Evolutionary conservation across 2,329 filamentous ascomycete species (phyloP).

Genomic region (Aspergillus ustus): DNA sequence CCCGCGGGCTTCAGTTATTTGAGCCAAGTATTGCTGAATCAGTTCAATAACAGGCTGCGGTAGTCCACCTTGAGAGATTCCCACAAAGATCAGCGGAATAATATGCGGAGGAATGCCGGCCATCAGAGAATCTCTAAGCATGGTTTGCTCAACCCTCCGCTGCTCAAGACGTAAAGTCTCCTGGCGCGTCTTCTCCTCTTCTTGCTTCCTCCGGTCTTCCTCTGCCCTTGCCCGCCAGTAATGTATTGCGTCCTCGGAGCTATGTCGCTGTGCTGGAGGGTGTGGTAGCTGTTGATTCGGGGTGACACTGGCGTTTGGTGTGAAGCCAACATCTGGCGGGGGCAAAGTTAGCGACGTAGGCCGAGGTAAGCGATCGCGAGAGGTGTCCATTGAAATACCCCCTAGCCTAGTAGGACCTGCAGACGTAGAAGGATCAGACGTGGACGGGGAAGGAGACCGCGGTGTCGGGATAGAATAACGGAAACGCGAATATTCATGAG

Average conservation of each 20-base stretch:
- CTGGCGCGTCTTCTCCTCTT: constrained; percentile 70
- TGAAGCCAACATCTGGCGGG: constrained; percentile 39
- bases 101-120: constrained; percentile 75
- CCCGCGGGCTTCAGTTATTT: constrained; percentile 32
- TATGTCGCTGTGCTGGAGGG: constrained; percentile 68
- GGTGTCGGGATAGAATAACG: constrained; percentile 48
- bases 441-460: constrained; percentile 38
- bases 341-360: constrained; percentile 69
- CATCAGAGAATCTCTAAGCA: constrained; percentile 69
- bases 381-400: constrained; percentile 67
- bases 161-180: constrained; percentile 73
- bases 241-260: constrained; percentile 71
- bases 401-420: constrained; percentile 36
- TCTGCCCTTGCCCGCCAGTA: constrained; percentile 74
- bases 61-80: constrained; percentile 67
- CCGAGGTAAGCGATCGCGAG: constrained; percentile 71
- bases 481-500: constrained; percentile 55
- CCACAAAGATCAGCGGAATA: constrained; percentile 75
- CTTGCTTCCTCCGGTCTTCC: constrained; percentile 67
- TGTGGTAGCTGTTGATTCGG: constrained; percentile 60
- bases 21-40: constrained; percentile 68
- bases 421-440: constrained; percentile 36
- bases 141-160: constrained; percentile 72
- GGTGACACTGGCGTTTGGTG: constrained; percentile 46
- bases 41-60: constrained; percentile 68